Evolutionary conservation across 192 early-diverging fungal species (phyloP), one percentile per base, ranked within the genome.

Genomic region (Entrophospora sp.): DNA sequence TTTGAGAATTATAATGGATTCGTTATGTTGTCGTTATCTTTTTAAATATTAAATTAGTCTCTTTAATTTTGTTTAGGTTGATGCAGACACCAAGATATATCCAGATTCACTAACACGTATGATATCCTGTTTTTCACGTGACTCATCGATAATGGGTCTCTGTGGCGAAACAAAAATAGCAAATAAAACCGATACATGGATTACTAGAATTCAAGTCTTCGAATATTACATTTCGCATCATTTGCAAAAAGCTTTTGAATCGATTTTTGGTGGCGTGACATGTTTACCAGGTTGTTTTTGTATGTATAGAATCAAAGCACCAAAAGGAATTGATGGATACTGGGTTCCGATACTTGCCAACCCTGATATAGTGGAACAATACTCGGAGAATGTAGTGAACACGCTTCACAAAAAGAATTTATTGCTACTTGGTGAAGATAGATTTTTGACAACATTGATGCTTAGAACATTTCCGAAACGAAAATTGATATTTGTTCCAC

Each of bases 371-470:
- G 85, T 92, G 30, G 86, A 90, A 72, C 77, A 86, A 51, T 92
- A 92, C 67, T 87, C 89, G n/a, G 86, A 90, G 75, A 90, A 89
- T 71, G 83, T 88, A 4, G 90, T 92, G 3, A 84, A 89, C 32
- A 90, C 90, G 49, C 81, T 96, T 40, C 92, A 94, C 83, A 89
- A 90, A 69, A 96, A 96, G 81, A 94, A 96, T 67, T 74, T 94
- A 74, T 69, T 92, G 58, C 76, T 95, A 34, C 79, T 95, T 18
- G 93, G 93, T 38, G 94, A 97, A 73, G 94, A 97, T 79, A 91
- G 94, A 34, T 96, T 87, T 78, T 78, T 97, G 66, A 84, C 91
- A 8, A 95, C 93, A 25, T 85, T 97, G 31, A 93, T 97, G 92
- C 76, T 97, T 57, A 71, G 84, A 7, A 91, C 88, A n/a, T 97